Percentiles rank a stretch among this genome's conserved stretches.
These are phyloP conservation scores for Claviceps fusiformis DNA, from an alignment of 2,329 filamentous ascomycete species.

Conservation along the genomic window DNA sequence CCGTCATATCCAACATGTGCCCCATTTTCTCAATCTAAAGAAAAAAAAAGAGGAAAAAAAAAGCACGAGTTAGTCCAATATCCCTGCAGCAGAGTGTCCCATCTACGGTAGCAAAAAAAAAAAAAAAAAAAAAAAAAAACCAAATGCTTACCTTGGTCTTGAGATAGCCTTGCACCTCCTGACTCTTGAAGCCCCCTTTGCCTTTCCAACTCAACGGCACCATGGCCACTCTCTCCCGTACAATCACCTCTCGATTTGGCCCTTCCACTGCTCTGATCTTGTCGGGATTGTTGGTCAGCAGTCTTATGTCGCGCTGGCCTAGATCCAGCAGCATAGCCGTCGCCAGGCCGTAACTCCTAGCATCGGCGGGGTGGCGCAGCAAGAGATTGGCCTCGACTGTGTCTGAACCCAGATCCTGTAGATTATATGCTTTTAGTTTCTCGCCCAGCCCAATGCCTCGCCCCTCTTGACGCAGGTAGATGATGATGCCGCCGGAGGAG, in stretches of 20 bases:
- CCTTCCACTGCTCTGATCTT: conserved; percentile 93
- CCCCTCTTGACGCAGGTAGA: conserved; percentile 92
- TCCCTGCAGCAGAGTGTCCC: neutral
- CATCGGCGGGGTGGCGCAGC: conserved; percentile 84
- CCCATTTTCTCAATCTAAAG: conserved; percentile 90
- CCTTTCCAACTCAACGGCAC: conserved; percentile 88
- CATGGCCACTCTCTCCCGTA: conserved; percentile 88
- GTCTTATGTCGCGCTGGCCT: conserved; percentile 60
- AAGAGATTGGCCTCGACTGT: conserved; percentile 93
- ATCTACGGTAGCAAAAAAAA: neutral
- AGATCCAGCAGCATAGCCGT: conserved; percentile 88
- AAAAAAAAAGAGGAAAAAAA: neutral
- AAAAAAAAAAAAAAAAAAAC: neutral
- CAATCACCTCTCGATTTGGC: conserved; percentile 72
- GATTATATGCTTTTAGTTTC: conserved; percentile 95
- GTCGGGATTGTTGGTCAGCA: conserved; percentile 95
- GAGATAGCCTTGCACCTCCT: conserved; percentile 86
- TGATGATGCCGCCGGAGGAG: conserved; percentile 69
- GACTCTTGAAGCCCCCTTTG: conserved; percentile 67
- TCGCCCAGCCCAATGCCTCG: conserved; percentile 88
- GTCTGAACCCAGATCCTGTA: conserved; percentile 93
- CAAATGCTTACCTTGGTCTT: conserved; percentile 68
- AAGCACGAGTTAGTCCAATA: conserved; percentile 5
- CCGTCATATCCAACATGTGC: conserved; percentile 54
- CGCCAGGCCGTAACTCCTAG: conserved; percentile 87